A percentile compares a stretch with the other conserved stretches of the same genome.
Conservation (phyloP, 192 early-diverging fungal species). For the Backusella mclennaniae region DNA sequence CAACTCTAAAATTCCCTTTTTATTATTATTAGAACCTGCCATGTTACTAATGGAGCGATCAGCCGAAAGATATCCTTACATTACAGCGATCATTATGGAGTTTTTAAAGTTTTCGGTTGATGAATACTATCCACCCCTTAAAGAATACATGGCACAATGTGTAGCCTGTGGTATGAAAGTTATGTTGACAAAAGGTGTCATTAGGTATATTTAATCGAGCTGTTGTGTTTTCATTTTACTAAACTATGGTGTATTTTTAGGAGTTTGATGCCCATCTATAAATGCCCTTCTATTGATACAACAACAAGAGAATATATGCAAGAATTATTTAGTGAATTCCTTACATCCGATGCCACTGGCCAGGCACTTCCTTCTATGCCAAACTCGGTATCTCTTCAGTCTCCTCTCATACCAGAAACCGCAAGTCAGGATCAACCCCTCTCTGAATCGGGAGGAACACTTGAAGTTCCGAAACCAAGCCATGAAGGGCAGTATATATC, state of each 20-base stretch:
- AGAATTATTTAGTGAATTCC: constrained; percentile 27
- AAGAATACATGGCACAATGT: constrained; percentile 44
- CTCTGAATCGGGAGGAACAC: background rate
- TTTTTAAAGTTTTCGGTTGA: constrained; percentile 60
- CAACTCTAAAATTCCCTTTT: background rate
- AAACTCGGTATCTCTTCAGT: constrained; percentile 2
- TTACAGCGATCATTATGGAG: constrained; percentile 69
- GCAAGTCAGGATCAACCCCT: background rate
- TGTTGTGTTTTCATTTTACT: background rate
- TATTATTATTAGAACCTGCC: constrained; percentile 58
- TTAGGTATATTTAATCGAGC: constrained; percentile 36
- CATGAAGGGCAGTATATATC: background rate
- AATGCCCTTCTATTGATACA: constrained; percentile 23
- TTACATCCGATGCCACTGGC: background rate
- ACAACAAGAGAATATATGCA: constrained; percentile 24
- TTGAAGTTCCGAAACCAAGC: background rate
- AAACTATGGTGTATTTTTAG: constrained; percentile 1
- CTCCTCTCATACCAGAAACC: background rate
- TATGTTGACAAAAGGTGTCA: constrained; percentile 61
- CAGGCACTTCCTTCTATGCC: background rate
- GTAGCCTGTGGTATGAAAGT: constrained; percentile 57
- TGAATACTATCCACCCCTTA: constrained; percentile 56
- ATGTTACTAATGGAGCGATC: constrained; percentile 74
- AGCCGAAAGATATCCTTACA: constrained; percentile 57
- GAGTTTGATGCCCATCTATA: constrained; percentile 31